Evolutionary conservation across 345 rosid genomes (phyloP).

Genomic region (Linum trigynum): DNA sequence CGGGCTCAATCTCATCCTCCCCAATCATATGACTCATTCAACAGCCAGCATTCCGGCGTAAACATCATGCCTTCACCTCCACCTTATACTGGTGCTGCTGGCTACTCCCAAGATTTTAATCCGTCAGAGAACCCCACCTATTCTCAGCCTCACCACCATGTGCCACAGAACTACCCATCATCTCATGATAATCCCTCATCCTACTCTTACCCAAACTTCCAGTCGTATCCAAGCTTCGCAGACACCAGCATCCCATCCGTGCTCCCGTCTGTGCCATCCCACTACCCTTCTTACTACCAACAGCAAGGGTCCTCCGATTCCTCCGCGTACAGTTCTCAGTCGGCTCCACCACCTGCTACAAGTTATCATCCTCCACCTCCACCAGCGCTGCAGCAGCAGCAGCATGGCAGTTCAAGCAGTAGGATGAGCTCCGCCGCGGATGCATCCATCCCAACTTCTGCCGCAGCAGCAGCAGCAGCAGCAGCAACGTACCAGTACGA

Average conservation of each 20-base stretch:
- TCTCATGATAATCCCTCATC: conserved; percentile 45
- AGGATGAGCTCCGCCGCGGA: conserved; percentile 26
- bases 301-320: conserved; percentile 39
- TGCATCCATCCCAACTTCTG: conserved; percentile 26
- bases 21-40: conserved; percentile 14
- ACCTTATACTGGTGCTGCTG: conserved; percentile 31
- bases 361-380: conserved; percentile 27
- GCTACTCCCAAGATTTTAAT: conserved; percentile 49
- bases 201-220: conserved; percentile 63
- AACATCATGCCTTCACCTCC: conserved; percentile 26
- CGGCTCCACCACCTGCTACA: conserved; percentile 49
- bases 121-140: conserved; percentile 40
- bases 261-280: conserved; percentile 58
- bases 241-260: conserved; percentile 78
- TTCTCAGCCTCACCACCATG: conserved; percentile 44
- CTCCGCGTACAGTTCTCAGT: conserved; percentile 41
- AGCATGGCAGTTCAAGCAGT: conserved; percentile 25
- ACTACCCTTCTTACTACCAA: conserved; percentile 53
- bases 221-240: conserved; percentile 76
- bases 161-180: conserved; percentile 39
- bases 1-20: conserved; percentile 24
- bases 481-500: conserved; percentile 54
- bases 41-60: conserved; percentile 9
- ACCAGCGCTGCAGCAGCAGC: conserved; percentile 33
- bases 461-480: too few relatives aligned